phyloP scores from a whole-genome alignment of 208 protist genomes.

The Acanthamoeba rhysodes region DNA sequence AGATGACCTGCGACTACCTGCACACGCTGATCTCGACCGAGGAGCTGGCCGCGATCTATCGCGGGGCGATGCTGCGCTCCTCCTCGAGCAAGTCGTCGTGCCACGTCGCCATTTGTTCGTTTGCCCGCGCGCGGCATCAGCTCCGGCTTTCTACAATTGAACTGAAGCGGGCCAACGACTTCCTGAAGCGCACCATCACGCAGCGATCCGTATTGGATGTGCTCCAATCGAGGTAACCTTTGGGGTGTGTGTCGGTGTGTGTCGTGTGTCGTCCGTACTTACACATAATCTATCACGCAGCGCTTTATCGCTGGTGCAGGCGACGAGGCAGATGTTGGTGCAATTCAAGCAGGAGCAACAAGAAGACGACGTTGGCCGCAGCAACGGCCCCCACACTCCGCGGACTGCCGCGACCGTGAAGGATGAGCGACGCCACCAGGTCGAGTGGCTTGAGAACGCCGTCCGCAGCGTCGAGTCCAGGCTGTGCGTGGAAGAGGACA shows the following conservation, averaged over 20 bases:
- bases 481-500: conserved; percentile 62
- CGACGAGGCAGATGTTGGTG: neutral
- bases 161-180: conserved; percentile 67
- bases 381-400: neutral
- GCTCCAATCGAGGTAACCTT: conserved; percentile 54
- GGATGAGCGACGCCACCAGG: neutral
- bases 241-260: too few relatives aligned
- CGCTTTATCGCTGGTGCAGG: conserved; percentile 52
- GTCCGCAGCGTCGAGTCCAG: conserved; percentile 64
- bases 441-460: conserved; percentile 54
- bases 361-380: neutral
- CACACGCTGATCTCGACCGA: conserved; percentile 11
- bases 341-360: conserved; percentile 26
- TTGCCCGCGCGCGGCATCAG: neutral
- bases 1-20: conserved; percentile 23
- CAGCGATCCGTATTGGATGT: conserved; percentile 50
- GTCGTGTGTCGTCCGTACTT: neutral
- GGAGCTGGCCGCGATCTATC: conserved; percentile 34
- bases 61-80: neutral
- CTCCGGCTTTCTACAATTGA: conserved; percentile 5
- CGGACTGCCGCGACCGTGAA: neutral
- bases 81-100: conserved; percentile 8
- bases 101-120: neutral
- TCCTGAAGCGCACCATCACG: conserved; percentile 42
- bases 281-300: too few relatives aligned